These are phyloP conservation scores for Gypsophila paniculata DNA, from an alignment of 179 eudicot genomes.

Conservation along the genomic window DNA sequence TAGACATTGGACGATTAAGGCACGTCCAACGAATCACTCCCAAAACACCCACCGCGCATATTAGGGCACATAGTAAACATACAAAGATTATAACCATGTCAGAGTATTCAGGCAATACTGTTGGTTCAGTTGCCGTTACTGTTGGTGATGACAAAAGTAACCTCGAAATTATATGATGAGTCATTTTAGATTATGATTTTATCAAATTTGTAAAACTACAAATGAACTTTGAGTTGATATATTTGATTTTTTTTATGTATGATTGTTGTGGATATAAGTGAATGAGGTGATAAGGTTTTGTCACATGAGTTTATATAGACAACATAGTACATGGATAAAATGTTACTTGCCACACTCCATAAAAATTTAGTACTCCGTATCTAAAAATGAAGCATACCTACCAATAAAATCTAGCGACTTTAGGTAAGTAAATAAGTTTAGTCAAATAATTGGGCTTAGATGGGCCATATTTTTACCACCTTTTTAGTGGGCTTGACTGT, in stretches of 20 bases:
- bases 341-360: no score
- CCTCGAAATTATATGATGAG: slow-evolving; percentile 8
- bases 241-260: neutral
- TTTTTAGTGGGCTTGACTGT: neutral
- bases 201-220: neutral
- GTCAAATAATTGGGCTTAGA: slow-evolving; percentile 10
- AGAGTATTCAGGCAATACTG: slow-evolving; percentile 20
- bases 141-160: slow-evolving; percentile 4
- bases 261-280: slow-evolving; percentile 1
- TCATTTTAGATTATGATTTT: no score
- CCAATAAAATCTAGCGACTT: neutral
- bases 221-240: neutral
- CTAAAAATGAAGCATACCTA: slow-evolving; percentile 18
- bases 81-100: slow-evolving; percentile 22
- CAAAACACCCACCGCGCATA: slow-evolving; percentile 23
- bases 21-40: slow-evolving; percentile 20
- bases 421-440: neutral
- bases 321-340: slow-evolving; percentile 9
- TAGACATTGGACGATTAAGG: neutral
- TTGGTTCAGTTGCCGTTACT: neutral
- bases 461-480: neutral
- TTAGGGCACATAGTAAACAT: slow-evolving; percentile 25
- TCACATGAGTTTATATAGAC: neutral
- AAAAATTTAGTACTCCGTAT: neutral
- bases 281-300: neutral